Percentiles rank a stretch among this genome's conserved stretches.
Conservation (phyloP, 108 stramenopile species). For the Ochromonas danica region DNA sequence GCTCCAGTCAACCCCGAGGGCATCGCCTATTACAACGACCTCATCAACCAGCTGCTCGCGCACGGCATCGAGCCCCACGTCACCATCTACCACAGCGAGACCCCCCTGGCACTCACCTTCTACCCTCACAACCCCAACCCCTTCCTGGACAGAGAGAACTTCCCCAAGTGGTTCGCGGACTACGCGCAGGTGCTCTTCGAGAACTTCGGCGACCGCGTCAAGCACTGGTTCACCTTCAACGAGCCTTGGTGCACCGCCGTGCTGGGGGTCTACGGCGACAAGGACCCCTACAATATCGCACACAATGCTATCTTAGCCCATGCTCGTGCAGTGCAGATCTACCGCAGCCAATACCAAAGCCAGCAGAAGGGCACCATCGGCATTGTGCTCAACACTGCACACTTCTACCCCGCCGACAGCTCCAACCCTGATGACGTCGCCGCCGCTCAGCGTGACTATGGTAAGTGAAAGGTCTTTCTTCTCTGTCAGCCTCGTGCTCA, state of each 20-base stretch:
- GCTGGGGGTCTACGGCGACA: slow-evolving; percentile 73
- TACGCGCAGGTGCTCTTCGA: slow-evolving; percentile 80
- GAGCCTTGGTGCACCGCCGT: slow-evolving; percentile 81
- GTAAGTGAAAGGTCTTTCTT: too few species aligned
- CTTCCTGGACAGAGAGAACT: slow-evolving; percentile 47
- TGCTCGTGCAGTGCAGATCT: not conserved
- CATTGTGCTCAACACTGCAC: not conserved
- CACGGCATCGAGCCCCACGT: not conserved
- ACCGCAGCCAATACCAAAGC: slow-evolving; percentile 20
- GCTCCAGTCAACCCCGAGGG: not conserved
- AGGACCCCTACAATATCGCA: slow-evolving; percentile 23
- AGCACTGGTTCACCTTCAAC: slow-evolving; percentile 87
- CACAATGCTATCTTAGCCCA: slow-evolving; percentile 21
- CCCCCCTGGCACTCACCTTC: not conserved
- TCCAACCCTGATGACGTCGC: slow-evolving; percentile 1
- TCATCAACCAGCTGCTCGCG: not conserved
- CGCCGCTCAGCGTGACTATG: slow-evolving; percentile 2
- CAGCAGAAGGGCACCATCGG: not conserved
- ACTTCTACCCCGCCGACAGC: not conserved
- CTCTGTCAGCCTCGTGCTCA: too few species aligned
- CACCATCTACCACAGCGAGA: slow-evolving; percentile 21
- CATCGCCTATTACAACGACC: slow-evolving; percentile 19
- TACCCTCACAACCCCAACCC: slow-evolving; percentile 5
- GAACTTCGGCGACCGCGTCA: slow-evolving; percentile 82
- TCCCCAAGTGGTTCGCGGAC: slow-evolving; percentile 79